A percentile compares a stretch with the other conserved stretches of the same genome.
phyloP scores from a whole-genome alignment of 768 basidiomycete species.

The Suillus occidentalis region DNA sequence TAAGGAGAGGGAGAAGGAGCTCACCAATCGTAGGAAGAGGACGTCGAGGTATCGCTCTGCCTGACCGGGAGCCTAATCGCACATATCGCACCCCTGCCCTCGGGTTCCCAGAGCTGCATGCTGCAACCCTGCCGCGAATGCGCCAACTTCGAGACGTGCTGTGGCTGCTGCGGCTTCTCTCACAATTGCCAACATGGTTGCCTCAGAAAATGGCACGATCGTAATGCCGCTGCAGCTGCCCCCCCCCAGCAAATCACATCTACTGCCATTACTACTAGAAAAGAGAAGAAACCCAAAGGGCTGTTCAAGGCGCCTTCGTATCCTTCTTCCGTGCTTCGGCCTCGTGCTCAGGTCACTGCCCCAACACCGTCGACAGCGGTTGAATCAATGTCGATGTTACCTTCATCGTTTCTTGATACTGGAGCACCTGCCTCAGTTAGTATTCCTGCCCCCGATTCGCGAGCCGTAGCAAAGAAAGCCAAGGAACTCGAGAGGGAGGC shows the following conservation, averaged over 20 bases:
- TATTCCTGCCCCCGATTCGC: constrained; percentile 45
- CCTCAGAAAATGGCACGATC: constrained; percentile 80
- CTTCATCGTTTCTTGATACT: constrained; percentile 57
- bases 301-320: constrained; percentile 72
- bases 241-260: constrained; percentile 39
- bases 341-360: constrained; percentile 58
- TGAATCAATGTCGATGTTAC: constrained; percentile 51
- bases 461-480: constrained; percentile 54
- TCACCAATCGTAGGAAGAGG: constrained; percentile 83
- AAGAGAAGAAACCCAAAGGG: constrained; percentile 70
- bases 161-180: constrained; percentile 82
- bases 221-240: constrained; percentile 44
- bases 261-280: constrained; percentile 43
- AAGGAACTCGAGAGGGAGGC: constrained; percentile 81
- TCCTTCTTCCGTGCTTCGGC: constrained; percentile 51
- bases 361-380: constrained; percentile 70
- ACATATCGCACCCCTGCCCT: constrained; percentile 90
- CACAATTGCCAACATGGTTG: constrained; percentile 89
- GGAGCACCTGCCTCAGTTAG: constrained; percentile 49
- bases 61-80: constrained; percentile 89
- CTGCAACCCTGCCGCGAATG: constrained; percentile 63
- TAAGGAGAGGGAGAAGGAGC: constrained; percentile 91
- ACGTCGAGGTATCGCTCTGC: constrained; percentile 75
- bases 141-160: constrained; percentile 74
- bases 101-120: constrained; percentile 78